Evolutionary conservation across 2,329 filamentous ascomycete genomes (phyloP), one percentile per base, ranked within the genome.

Genomic region (Blastomyces gilchristii): DNA sequence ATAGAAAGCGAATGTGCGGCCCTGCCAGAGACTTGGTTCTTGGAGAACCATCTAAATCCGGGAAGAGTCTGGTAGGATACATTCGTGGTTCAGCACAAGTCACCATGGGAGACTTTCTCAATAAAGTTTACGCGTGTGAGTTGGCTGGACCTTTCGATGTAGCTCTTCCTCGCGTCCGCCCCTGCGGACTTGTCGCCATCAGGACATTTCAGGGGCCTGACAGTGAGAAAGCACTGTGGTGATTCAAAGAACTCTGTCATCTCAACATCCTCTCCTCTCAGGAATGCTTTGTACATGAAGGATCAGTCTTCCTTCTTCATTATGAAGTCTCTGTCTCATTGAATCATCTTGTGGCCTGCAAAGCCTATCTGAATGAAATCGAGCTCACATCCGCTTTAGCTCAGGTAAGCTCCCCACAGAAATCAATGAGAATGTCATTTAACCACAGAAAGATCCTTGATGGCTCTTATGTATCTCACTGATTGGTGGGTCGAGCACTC

Each of bases 71-170:
- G n/a, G 25, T 3, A 37, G 25, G 7, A 57, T 6, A 22, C 43
- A 5, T 41, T 58, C 12, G 45, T 63, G 2, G 47, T 65, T 34
- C 25, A 37, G 50, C 3, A 68, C 31, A 64, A 69, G 57, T 68
- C 64, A n/a, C 68, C 64, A 9, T 70, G 50, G 66, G 64, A 70
- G n/a, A 69, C 64, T 50, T 70, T 66, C 39, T 59, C 66, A 39
- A 22, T 22, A 65, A 64, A 56, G 57, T 63, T 58, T 71, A 69
- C 34, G 58, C 66, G 50, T 70, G 63, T 58, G 61, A 69, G 57
- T 63, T 70, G 56, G 65, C 67, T 41, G 60, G 67, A 1, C 61
- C 49, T 39, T 61, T 70, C 60, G 39, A 58, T 53, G 47, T 69
- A 56, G 64, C 25, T 22, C 43, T 68, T 31, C 57, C 31, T 52